A percentile compares a stretch with the other conserved stretches of the same genome.
Evolutionary conservation across 176 grass and related monocot species (phyloP).

Genomic region (Musa itinerans): DNA sequence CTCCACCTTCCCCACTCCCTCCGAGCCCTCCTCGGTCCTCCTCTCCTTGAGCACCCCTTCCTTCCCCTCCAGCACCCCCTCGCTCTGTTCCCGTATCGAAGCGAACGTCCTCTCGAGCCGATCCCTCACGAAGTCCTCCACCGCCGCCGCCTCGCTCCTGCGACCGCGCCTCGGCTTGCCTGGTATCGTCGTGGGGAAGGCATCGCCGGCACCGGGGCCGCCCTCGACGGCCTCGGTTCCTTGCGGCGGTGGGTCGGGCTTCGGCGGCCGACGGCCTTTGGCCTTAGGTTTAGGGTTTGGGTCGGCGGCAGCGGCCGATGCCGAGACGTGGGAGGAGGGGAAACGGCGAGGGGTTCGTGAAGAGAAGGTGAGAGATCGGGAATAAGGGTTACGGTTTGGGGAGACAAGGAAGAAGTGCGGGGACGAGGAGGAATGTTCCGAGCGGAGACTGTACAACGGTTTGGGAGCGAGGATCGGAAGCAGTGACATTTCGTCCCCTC

Average conservation of each 20-base stretch:
- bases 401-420: background rate
- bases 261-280: background rate
- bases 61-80: conserved; percentile 42
- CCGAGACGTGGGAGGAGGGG: background rate
- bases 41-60: conserved; percentile 2
- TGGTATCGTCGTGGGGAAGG: conserved; percentile 31
- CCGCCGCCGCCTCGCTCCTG: conserved; percentile 41
- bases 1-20: conserved; percentile 13
- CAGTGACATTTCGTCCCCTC: background rate
- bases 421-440: background rate
- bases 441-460: background rate
- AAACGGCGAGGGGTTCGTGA: background rate
- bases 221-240: background rate
- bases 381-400: background rate
- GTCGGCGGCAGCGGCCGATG: background rate
- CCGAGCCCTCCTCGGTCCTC: conserved; percentile 3
- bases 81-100: conserved; percentile 48
- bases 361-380: background rate
- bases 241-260: background rate
- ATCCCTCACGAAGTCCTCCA: conserved; percentile 67
- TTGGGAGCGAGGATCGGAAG: background rate
- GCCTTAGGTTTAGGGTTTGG: background rate
- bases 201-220: background rate
- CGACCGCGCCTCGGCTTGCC: conserved; percentile 44
- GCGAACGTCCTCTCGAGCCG: conserved; percentile 70